These are phyloP conservation scores for Hydnum rufescens DNA, from an alignment of 768 basidiomycete species.

Conservation along the genomic window DNA sequence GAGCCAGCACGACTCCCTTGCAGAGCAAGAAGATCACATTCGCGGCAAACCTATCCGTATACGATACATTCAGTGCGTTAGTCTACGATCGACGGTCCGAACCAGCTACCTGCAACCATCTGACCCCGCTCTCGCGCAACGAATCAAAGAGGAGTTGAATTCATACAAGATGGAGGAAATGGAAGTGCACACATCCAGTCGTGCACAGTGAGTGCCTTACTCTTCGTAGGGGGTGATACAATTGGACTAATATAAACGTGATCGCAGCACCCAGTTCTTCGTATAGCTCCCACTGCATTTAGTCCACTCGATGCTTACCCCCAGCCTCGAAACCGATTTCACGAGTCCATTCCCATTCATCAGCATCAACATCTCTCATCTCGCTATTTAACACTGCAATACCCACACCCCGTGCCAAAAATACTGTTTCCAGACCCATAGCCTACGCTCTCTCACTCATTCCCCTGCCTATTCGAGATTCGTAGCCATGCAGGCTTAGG, in stretches of 20 bases:
- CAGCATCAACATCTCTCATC: too few relatives aligned
- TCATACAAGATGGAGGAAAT: constrained; percentile 99
- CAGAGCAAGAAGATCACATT: constrained; percentile 53
- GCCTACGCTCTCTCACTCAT: too few relatives aligned
- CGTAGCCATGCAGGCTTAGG: too few relatives aligned
- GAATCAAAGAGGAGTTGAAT: constrained; percentile 96
- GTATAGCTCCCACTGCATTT: too few relatives aligned
- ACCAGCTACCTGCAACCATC: constrained; percentile 88
- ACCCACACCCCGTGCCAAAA: too few relatives aligned
- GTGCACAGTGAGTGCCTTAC: constrained; percentile 51
- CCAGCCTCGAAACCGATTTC: too few relatives aligned
- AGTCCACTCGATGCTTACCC: too few relatives aligned
- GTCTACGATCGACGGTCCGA: constrained; percentile 92
- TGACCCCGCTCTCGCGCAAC: constrained; percentile 91
- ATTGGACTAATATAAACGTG: constrained; percentile 8
- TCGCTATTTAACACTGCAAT: too few relatives aligned
- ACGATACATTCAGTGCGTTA: constrained; percentile 82
- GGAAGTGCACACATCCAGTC: constrained; percentile 89
- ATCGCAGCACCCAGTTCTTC: constrained; percentile 65
- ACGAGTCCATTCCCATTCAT: too few relatives aligned
- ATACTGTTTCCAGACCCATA: too few relatives aligned
- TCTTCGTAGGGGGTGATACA: neutral
- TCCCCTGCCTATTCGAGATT: too few relatives aligned
- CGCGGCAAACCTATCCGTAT: constrained; percentile 81
- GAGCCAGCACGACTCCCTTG: constrained; percentile 44